Conservation (phyloP, 2,329 filamentous ascomycete genomes). For the Metarhizium robertsii region DNA sequence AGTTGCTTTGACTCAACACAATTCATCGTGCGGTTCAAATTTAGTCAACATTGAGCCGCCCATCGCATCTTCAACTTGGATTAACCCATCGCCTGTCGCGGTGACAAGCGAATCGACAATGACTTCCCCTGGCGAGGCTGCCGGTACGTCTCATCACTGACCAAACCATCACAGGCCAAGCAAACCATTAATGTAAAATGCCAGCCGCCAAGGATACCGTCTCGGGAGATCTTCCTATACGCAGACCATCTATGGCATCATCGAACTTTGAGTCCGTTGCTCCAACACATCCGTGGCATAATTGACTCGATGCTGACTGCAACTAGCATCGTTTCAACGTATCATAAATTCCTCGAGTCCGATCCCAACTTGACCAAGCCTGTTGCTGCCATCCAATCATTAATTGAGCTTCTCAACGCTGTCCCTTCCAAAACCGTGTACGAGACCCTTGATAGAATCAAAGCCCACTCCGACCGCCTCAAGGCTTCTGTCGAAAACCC, state of each 20-base stretch:
- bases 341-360: slow-evolving; percentile 42
- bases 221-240: slow-evolving; percentile 3
- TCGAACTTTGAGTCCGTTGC: slow-evolving; percentile 18
- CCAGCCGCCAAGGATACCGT: background rate
- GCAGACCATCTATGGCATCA: slow-evolving; percentile 8
- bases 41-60: background rate
- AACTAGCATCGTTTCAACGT: slow-evolving; percentile 44
- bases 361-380: slow-evolving; percentile 91
- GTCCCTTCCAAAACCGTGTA: slow-evolving; percentile 78
- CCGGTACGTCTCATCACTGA: background rate
- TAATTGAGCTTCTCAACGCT: slow-evolving; percentile 77
- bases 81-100: background rate
- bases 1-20: background rate
- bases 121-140: background rate
- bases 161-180: background rate
- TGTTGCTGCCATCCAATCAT: slow-evolving; percentile 84
- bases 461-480: slow-evolving; percentile 65
- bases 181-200: background rate
- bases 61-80: background rate
- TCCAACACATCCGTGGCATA: background rate
- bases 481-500: slow-evolving; percentile 77
- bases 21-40: background rate
- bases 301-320: slow-evolving; percentile 3
- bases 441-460: slow-evolving; percentile 83
- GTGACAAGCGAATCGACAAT: slow-evolving; percentile 1